Base-by-base conservation (phyloP, 768 basidiomycete genomes). In the Tricholoma sp. region DNA sequence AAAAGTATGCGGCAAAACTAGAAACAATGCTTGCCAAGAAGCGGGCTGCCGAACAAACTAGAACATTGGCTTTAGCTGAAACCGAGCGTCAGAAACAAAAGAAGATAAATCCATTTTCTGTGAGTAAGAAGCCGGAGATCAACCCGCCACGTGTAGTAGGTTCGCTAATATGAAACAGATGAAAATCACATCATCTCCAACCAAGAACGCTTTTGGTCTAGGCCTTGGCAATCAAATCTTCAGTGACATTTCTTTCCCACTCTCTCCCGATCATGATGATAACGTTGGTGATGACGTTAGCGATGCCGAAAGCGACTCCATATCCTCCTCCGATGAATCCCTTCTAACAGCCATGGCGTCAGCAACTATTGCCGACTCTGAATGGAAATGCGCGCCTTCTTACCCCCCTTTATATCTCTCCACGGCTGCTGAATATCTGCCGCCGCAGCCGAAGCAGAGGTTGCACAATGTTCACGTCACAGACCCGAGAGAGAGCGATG, bases 351-450 rank as follows among this genome's bases (percentile, higher is more conserved):
- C 84, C 14, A 73, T 89, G 66, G 79, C 85, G 10, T 76, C 77
- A 6, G 71, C 78, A 19, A 79, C 78, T 8, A 67, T 89, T 12
- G 65, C 70, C 27, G 83, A 84, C 60, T 87, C 89, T 7, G 72
- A 78, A n/a, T 92, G 91, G 91, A 68, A 65, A 55, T 72, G 75
- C 18, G 80, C 84, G 4, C 89, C 91, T 0, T 75, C 80, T 2
- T 90, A 90, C 63, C 74, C 79, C 9, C 74, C 89, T 0, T 63
- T 86, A 2, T 94, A 93, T 66, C 76, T 94, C 43, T 91, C 89
- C 10, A 93, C 91, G 0, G 65, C 75, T 4, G 76, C 83, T 4
- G 91, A 94, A 68, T 90, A 88, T 66, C 72, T 92, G 10, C 82
- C 86, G 2, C 79, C 83, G 0, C 74, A 76, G 50, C 66, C 82